A percentile compares a stretch with the other conserved stretches of the same genome.
Conservation (phyloP, 192 early-diverging fungal genomes). For the Coemansia sp. region DNA sequence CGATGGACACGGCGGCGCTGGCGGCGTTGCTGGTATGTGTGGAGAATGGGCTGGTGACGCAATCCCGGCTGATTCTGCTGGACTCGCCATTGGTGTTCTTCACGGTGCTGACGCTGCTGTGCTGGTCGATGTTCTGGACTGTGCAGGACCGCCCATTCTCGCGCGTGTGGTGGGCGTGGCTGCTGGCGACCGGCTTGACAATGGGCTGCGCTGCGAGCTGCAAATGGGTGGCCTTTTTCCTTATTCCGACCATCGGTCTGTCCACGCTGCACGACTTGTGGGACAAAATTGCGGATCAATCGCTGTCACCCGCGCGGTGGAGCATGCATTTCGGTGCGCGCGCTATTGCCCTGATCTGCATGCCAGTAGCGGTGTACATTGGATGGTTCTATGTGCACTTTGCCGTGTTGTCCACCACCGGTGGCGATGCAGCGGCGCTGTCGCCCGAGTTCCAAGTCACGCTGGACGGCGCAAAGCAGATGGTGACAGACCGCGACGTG, state of each 20-base stretch:
- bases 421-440: constrained; percentile 93
- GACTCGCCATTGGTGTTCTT: constrained; percentile 93
- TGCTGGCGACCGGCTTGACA: constrained; percentile 78
- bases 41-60: constrained; percentile 89
- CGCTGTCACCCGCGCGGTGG: constrained; percentile 56
- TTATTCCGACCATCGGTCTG: constrained; percentile 81
- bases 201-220: constrained; percentile 75
- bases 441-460: constrained; percentile 85
- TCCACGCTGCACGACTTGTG: constrained; percentile 86
- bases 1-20: constrained; percentile 65
- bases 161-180: constrained; percentile 87
- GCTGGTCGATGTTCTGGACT: constrained; percentile 90
- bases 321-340: constrained; percentile 77
- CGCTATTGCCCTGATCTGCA: constrained; percentile 75
- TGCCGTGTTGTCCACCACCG: constrained; percentile 65
- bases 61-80: constrained; percentile 89
- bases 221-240: constrained; percentile 96
- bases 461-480: constrained; percentile 60
- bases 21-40: constrained; percentile 81
- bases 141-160: constrained; percentile 68
- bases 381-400: constrained; percentile 92
- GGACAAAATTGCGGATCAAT: constrained; percentile 77
- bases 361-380: constrained; percentile 82
- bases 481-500: constrained; percentile 48
- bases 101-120: constrained; percentile 71